phyloP scores from a whole-genome alignment of 768 basidiomycete genomes.

The Imleria badia region DNA sequence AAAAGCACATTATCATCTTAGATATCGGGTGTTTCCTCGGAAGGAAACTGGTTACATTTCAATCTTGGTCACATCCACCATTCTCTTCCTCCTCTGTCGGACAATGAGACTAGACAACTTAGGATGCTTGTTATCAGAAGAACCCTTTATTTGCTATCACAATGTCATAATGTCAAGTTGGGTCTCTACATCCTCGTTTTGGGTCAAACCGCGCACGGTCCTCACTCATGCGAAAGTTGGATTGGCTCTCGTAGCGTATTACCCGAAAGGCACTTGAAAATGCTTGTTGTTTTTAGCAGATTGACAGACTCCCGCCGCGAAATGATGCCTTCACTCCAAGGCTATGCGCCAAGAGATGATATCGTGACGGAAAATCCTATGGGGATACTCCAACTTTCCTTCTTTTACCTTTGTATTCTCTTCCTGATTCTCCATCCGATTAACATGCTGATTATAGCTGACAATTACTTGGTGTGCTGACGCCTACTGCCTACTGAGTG shows the following conservation, averaged over 20 bases:
- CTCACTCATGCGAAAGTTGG: background rate
- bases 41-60: background rate
- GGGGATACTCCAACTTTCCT: background rate
- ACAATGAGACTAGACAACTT: background rate
- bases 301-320: background rate
- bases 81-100: background rate
- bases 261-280: background rate
- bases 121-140: background rate
- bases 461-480: background rate
- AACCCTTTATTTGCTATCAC: background rate
- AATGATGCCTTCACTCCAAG: background rate
- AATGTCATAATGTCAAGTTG: background rate
- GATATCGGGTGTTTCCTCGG: background rate
- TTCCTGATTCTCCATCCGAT: slow-evolving; percentile 11
- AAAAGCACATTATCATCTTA: slow-evolving; percentile 1
- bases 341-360: background rate
- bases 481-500: background rate
- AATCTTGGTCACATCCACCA: background rate
- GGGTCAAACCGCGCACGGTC: background rate
- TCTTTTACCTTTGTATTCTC: background rate
- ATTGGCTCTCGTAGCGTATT: background rate
- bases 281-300: background rate
- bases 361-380: slow-evolving; percentile 1
- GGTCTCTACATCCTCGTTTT: background rate
- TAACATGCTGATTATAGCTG: background rate